Base-by-base conservation (phyloP, 108 stramenopile species). In the Skeletonema menzelii region DNA sequence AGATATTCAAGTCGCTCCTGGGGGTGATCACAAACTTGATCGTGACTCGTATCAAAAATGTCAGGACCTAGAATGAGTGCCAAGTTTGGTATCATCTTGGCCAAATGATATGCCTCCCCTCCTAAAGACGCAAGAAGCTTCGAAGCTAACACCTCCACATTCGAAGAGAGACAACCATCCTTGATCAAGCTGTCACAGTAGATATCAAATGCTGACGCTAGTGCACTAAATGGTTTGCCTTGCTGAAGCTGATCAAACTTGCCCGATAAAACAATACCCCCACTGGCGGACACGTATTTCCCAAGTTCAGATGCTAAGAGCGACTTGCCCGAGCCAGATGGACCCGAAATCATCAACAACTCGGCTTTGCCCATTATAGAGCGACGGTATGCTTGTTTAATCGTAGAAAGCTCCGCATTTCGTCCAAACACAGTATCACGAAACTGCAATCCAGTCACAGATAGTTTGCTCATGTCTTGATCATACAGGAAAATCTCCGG, bases 211-310 rank as follows among this genome's bases (percentile, higher is more conserved):
- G 40, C 40, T 15, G 40, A 42, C 0, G 40, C 40, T 4, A 42
- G 4, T 73, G 49, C 72, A 77, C 65, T 69, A 2, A 77, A 32
- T 13, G 76, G 76, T 17, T 77, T 63, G 59, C 62, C 60, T 26
- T 24, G 22, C 12, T 67, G 20, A 32, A 59, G 64, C n/a, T 77
- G 71, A 27, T 77, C 76, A 30, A 77, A 77, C 64, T 77, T 77
- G 8, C 64, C 76, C 5, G 24, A 12, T n/a, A 77, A 65, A 31
- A 73, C 32, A 8, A 72, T 46, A 1, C 24, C 70, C 12, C 63
- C 37, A 22, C 8, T 7, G 4, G 22, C 15, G 0, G n/a, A 8
- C 13, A 38, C 28, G 19, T 32, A 17, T 4, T 12, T 20, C 7
- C 28, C 20, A 59, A 38, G 13, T 24, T 26, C 27, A n/a, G 47